Percentiles rank a stretch among this genome's conserved stretches.
Evolutionary conservation across 306 rosid genomes (phyloP).

Genomic region (Corylus americana): DNA sequence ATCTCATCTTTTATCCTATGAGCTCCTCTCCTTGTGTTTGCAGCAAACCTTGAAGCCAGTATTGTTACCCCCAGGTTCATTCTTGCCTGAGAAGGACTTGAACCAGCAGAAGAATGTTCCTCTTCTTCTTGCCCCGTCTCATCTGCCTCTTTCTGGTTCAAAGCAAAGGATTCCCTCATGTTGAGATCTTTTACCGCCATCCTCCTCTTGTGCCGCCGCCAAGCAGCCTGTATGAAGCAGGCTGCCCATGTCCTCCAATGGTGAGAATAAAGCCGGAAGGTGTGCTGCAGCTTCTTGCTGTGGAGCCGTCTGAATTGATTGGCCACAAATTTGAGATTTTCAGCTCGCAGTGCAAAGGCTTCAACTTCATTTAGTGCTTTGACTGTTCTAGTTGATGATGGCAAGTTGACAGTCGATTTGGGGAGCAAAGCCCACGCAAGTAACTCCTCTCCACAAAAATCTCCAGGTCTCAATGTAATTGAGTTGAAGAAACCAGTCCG

Average conservation of each 20-base stretch:
- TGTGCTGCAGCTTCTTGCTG: slow-evolving; percentile 97
- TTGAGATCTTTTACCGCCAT: slow-evolving; percentile 52
- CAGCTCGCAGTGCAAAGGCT: slow-evolving; percentile 92
- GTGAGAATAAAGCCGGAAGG: slow-evolving; percentile 90
- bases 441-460: slow-evolving; percentile 96
- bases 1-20: slow-evolving; percentile 80
- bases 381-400: slow-evolving; percentile 90
- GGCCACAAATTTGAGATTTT: slow-evolving; percentile 95
- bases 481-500: slow-evolving; percentile 93
- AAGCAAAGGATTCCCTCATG: slow-evolving; percentile 52
- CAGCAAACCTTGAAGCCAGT: slow-evolving; percentile 92
- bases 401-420: slow-evolving; percentile 77
- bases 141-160: slow-evolving; percentile 37
- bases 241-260: slow-evolving; percentile 99
- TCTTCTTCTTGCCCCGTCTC: slow-evolving; percentile 48
- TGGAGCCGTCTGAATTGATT: slow-evolving; percentile 95
- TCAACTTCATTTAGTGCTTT: slow-evolving; percentile 78
- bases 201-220: slow-evolving; percentile 79
- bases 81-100: slow-evolving; percentile 62
- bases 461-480: slow-evolving; percentile 85
- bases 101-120: slow-evolving; percentile 32
- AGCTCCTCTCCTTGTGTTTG: slow-evolving; percentile 84
- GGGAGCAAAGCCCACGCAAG: slow-evolving; percentile 97
- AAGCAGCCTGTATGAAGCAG: slow-evolving; percentile 98
- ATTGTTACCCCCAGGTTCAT: slow-evolving; percentile 74